Base-by-base conservation (phyloP, 2,329 filamentous ascomycete species). In the Pseudopithomyces chartarum region DNA sequence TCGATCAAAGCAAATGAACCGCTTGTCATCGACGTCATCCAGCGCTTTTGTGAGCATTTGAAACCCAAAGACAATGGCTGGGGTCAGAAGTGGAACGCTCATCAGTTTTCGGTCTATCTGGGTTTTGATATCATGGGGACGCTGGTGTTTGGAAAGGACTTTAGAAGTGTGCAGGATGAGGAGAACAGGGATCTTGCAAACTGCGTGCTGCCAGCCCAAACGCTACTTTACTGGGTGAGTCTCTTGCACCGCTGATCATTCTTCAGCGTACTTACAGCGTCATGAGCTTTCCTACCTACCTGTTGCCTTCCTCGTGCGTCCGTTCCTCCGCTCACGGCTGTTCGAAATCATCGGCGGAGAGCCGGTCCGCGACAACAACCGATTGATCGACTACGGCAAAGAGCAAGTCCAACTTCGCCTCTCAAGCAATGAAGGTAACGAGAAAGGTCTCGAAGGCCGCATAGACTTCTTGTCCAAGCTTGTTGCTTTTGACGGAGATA, bases 111-210 rank as follows among this genome's bases (percentile, higher is more conserved):
- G 66, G 64, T 73, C 38, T 79, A 73, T 63, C 68, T 81, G 40
- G 73, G 76, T 17, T 78, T 81, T 58, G 80, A 82, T 54, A 73
- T 82, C 44, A 81, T 83, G 74, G 78, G 78, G 11, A 75, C 76
- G 26, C 61, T 79, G 11, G 69, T 70, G 17, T 74, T 78, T 56
- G 74, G 74, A 2, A 67, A 70, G 50, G 60, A 71, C 23, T 75
- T 79, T 57, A 56, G 60, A 42, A 74, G 70, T 63, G 67, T 79
- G 22, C 65, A 71, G 29, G 55, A 67, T 1, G 62, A 64, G 5
- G 56, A 66, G 23, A 70, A 77, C 47, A 63, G 77, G 33, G 46
- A 61, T 20, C 47, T 68, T 13, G 65, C 66, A 11, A 57, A 64
- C 8, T 63, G 63, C 7, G 50, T 68, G 4, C 44, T 68, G 13